Evolutionary conservation across 441 rosid species (phyloP), one percentile per base, ranked within the genome.

Genomic region (Isatis lusitanica): DNA sequence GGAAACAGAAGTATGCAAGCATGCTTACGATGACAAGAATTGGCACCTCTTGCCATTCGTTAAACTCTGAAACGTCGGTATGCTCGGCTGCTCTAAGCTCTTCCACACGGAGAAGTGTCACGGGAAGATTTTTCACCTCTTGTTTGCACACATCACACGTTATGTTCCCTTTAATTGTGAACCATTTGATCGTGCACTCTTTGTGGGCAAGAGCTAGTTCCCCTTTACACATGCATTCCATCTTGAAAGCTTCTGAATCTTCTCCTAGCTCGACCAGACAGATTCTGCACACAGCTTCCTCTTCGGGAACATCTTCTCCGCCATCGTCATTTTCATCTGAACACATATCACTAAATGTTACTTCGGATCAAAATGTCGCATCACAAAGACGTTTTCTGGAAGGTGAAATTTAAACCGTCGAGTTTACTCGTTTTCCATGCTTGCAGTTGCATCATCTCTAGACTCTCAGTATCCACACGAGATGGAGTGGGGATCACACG

Each of bases 171-270:
- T 93, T 95, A 70, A 95, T 93, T 30, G 94, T 83, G 79, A 93
- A 95, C 99, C 99, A 95, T 84, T 93, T 95, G 17, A 93, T 82
- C 7, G 95, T 93, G 73, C 99, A 95, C 15, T 84, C 85, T 84
- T 85, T 90, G 79, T 93, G 99, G 16, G 97, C 90, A 68, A 95
- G 81, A 59, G 97, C 97, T 38, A 95, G 84, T 78, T 95, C 99
- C 7, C 99, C 99, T 85, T 87, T 95, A 82, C 99, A 95, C 85
- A 96, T 90, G 76, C 99, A 95, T 64, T 93, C 99, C 94, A 95
- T 87, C 86, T 90, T 95, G 28, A 95, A 82, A 48, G 99, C 91
- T 77, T 95, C 98, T 16, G 87, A 90, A 47, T 95, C 99, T 87
- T 93, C 98, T 65, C 89, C 85, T 30, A 95, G 79, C 47, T 93